Conservation (phyloP, 495 filamentous ascomycete species). For the Penicillium angulare region DNA sequence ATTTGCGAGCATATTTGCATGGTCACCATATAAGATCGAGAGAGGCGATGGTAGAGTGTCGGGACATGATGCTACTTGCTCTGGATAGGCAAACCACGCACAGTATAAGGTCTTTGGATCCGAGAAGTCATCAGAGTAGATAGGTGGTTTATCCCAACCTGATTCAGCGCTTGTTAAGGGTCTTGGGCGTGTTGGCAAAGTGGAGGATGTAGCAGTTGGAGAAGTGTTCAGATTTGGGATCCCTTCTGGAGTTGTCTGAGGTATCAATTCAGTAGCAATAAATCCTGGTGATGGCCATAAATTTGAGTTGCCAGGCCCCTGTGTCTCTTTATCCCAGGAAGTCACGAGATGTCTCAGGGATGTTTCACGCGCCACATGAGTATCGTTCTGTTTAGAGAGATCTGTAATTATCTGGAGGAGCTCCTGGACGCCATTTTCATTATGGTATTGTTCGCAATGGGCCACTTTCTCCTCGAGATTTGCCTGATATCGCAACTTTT, state of each 20-base stretch:
- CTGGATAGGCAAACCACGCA: constrained; percentile 18
- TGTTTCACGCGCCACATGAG: constrained; percentile 14
- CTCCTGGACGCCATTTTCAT: constrained; percentile 13
- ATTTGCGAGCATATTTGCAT: constrained; percentile 26
- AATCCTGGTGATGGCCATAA: background rate
- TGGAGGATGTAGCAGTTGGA: background rate
- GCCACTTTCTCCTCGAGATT: constrained; percentile 23
- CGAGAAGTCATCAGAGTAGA: constrained; percentile 20
- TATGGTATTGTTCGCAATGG: constrained; percentile 24
- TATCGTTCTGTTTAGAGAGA: constrained; percentile 24
- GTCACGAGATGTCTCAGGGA: constrained; percentile 14
- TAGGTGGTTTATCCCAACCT: constrained; percentile 25
- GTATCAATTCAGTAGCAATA: background rate
- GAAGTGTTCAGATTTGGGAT: background rate
- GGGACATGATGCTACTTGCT: constrained; percentile 17
- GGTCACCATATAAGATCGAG: constrained; percentile 28
- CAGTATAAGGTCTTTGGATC: constrained; percentile 2
- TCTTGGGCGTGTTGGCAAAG: too few species aligned
- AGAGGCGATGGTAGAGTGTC: constrained; percentile 23
- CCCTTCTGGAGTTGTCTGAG: background rate
- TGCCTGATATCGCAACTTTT: constrained; percentile 18
- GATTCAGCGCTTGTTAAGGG: too few species aligned
- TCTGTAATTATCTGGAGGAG: constrained; percentile 21
- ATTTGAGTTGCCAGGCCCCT: background rate
- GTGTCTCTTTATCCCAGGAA: constrained; percentile 19